Percentiles rank a stretch among this genome's conserved stretches.
Conservation (phyloP, 345 rosid species). For the Sisymbrium irio region DNA sequence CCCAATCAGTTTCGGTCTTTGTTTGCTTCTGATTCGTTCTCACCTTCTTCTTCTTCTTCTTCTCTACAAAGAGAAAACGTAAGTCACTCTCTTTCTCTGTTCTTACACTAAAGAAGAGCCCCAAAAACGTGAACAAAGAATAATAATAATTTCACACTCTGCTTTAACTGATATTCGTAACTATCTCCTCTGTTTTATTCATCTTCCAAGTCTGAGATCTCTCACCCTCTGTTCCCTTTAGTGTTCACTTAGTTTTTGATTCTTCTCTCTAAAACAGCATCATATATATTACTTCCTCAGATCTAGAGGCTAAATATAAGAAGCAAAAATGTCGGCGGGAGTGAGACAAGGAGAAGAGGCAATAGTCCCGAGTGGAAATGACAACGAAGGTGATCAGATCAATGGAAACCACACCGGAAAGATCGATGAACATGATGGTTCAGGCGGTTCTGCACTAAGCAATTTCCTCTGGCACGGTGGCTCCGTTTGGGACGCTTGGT, state of each 20-base stretch:
- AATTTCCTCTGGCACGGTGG: constrained; percentile 96
- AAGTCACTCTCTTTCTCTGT: constrained; percentile 12
- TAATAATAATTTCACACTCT: constrained; percentile 2
- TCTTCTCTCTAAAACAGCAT: background rate
- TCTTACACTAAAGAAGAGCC: background rate
- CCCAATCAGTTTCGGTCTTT: constrained; percentile 10
- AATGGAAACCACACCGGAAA: constrained; percentile 37
- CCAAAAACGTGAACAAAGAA: constrained; percentile 16
- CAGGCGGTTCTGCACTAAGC: constrained; percentile 48
- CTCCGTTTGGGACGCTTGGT: constrained; percentile 99
- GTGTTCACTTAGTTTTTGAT: background rate
- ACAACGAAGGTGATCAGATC: constrained; percentile 42
- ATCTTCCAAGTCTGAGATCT: too few relatives aligned
- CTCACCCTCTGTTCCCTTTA: background rate
- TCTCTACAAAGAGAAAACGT: constrained; percentile 12
- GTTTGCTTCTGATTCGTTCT: constrained; percentile 29
- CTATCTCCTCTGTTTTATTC: background rate
- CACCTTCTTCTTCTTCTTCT: constrained; percentile 30
- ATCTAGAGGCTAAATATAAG: constrained; percentile 23
- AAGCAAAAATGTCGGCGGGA: constrained; percentile 56
- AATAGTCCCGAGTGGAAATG: constrained; percentile 58
- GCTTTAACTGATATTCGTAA: background rate
- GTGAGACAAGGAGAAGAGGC: constrained; percentile 70
- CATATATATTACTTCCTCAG: constrained; percentile 32
- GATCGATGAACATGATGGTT: constrained; percentile 33